phyloP scores from a whole-genome alignment of 169 alveolate genomes.

The Cryptosporidium canis region DNA sequence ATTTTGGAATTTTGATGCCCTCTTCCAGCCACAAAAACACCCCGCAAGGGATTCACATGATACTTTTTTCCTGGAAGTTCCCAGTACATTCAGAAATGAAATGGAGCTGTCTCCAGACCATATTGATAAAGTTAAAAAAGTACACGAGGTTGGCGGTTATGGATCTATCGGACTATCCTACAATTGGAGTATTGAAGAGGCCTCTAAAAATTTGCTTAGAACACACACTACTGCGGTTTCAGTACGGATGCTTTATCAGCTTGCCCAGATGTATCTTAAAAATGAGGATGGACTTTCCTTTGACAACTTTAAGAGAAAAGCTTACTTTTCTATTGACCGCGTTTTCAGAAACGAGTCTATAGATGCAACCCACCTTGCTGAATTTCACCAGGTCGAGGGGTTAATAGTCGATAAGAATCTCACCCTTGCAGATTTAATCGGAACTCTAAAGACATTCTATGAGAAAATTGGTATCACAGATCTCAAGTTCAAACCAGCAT shows the following conservation, averaged over 20 bases:
- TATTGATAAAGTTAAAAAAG: slow-evolving; percentile 90
- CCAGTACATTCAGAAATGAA: slow-evolving; percentile 75
- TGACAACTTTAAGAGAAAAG: slow-evolving; percentile 86
- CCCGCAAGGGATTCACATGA: slow-evolving; percentile 99
- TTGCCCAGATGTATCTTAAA: slow-evolving; percentile 91
- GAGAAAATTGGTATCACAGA: slow-evolving; percentile 92
- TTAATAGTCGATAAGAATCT: slow-evolving; percentile 91
- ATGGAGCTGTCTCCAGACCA: slow-evolving; percentile 82
- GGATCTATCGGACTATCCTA: slow-evolving; percentile 98
- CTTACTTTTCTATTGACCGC: slow-evolving; percentile 97
- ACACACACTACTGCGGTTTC: slow-evolving; percentile 99
- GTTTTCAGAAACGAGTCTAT: slow-evolving; percentile 99
- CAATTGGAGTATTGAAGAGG: slow-evolving; percentile 92
- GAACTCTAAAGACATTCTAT: slow-evolving; percentile 90
- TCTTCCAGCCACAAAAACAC: slow-evolving; percentile 99
- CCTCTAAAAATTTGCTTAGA: slow-evolving; percentile 87
- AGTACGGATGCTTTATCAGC: slow-evolving; percentile 90
- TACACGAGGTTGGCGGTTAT: slow-evolving; percentile 94
- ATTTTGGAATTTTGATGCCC: slow-evolving; percentile 99
- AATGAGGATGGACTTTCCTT: slow-evolving; percentile 65
- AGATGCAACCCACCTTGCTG: slow-evolving; percentile 99
- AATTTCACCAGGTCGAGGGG: slow-evolving; percentile 98
- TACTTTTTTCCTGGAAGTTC: slow-evolving; percentile 94
- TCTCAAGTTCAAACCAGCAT: slow-evolving; percentile 98
- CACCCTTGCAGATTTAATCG: slow-evolving; percentile 92